Evolutionary conservation across 495 filamentous ascomycete genomes (phyloP).

Genomic region (Penicillium paxilli): DNA sequence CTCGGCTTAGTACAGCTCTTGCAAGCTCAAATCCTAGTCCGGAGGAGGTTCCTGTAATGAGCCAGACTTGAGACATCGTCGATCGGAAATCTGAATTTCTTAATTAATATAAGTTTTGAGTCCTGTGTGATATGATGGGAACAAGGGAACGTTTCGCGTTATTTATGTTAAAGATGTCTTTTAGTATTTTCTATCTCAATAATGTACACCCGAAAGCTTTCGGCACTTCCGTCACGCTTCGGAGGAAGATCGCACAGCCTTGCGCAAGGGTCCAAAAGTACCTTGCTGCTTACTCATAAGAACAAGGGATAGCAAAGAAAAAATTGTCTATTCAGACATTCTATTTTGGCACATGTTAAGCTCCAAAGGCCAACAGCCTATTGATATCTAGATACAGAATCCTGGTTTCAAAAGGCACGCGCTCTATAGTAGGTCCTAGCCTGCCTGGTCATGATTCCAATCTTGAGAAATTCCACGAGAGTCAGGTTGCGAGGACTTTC

Average conservation of each 20-base stretch:
- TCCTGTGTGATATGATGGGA: neutral
- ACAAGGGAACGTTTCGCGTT: neutral
- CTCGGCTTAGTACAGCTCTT: conserved; percentile 33
- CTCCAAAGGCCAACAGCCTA: neutral
- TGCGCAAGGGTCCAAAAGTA: neutral
- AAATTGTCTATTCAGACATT: no score
- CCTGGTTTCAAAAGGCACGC: no score
- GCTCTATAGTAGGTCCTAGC: neutral
- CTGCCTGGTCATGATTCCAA: neutral
- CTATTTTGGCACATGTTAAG: neutral
- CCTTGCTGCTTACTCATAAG: neutral
- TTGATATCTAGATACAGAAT: neutral
- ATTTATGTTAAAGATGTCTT: neutral
- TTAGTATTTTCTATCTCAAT: no score
- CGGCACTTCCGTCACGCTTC: neutral
- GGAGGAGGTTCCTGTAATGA: conserved; percentile 56
- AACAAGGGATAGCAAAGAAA: neutral
- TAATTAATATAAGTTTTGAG: neutral
- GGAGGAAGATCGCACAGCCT: neutral
- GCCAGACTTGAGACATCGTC: conserved; percentile 44
- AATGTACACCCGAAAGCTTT: neutral
- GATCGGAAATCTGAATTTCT: neutral
- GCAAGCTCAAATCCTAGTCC: conserved; percentile 53
- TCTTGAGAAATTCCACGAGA: neutral
- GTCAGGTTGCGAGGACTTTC: neutral